Evolutionary conservation across 2,329 filamentous ascomycete genomes (phyloP), one percentile per base, ranked within the genome.

Genomic region (Rosellinia necatrix): DNA sequence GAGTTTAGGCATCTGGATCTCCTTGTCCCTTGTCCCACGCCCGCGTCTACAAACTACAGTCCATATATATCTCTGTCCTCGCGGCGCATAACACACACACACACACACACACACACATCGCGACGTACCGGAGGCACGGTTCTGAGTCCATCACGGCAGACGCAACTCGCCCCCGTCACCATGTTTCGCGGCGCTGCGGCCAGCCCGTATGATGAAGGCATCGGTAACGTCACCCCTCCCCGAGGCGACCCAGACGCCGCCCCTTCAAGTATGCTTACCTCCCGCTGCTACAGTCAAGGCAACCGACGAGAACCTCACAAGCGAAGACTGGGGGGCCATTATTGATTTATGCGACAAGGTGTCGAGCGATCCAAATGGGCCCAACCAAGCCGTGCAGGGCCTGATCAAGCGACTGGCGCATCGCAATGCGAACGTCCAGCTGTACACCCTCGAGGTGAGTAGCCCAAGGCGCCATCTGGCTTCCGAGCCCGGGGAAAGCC

Each of bases 281-380:
- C 3, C 10, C 21, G 30, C 51, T 49, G 27, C 52, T 60, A 52
- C 61, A 86, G 83, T 78, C 74, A 85, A 85, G 78, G 92, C 94
- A 70, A 99, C 94, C 53, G 94, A 99, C 76, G 94, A 99, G 82
- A 99, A 97, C 75, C 84, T 97, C 67, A 97, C 92, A 19, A 89
- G 88, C 25, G 84, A 96, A 71, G 84, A 87, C 71, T 87, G 84
- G 84, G 81, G 78, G 43, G 82, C 82, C 68, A 86, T 86, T 67
- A 82, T 86, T 71, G 81, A 85, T 69, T 80, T 86, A 48, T 85
- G 82, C 75, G 83, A 85, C 71, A 83, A 83, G 62, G 82, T 84
- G 37, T 70, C 76, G 17, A 73, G 72, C 65, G 81, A 85, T 60
- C 64, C 71, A 51, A 83, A 81, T 64, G 83, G 82, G 22, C 82